Conservation (phyloP, 2,329 filamentous ascomycete species). For the Arthrinium puccinioides region DNA sequence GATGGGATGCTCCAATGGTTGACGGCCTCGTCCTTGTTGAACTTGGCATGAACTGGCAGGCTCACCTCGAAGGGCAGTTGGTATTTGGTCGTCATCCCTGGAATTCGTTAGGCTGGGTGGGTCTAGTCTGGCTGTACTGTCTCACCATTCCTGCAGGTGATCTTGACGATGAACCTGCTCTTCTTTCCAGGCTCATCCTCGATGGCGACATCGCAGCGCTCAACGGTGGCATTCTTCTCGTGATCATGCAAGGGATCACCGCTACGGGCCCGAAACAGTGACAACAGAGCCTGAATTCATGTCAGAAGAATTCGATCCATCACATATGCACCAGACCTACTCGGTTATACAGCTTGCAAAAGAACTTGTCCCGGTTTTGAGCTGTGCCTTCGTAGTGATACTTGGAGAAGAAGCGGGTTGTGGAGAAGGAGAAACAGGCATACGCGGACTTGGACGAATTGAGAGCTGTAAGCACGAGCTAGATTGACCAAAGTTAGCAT, state of each 20-base stretch:
- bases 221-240: slow-evolving; percentile 57
- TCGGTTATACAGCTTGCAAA: slow-evolving; percentile 68
- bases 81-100: slow-evolving; percentile 70
- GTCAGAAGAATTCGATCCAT: no score
- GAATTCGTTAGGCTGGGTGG: slow-evolving; percentile 6
- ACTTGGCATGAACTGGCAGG: slow-evolving; percentile 70
- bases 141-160: slow-evolving; percentile 64
- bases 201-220: slow-evolving; percentile 66
- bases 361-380: slow-evolving; percentile 54
- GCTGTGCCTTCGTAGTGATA: slow-evolving; percentile 57
- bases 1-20: slow-evolving; percentile 70
- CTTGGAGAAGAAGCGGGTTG: slow-evolving; percentile 62
- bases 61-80: slow-evolving; percentile 67
- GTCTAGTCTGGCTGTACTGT: background rate
- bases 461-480: slow-evolving; percentile 68
- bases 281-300: slow-evolving; percentile 58
- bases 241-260: slow-evolving; percentile 49
- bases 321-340: no score
- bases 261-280: slow-evolving; percentile 64
- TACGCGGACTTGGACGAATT: slow-evolving; percentile 80
- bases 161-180: slow-evolving; percentile 67
- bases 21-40: slow-evolving; percentile 56
- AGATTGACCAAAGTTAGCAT: slow-evolving; percentile 7
- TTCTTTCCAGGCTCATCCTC: slow-evolving; percentile 64
- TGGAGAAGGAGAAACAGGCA: slow-evolving; percentile 61